Evolutionary conservation across 805 yeast species (phyloP).

Genomic region (Suhomyces faveliae): DNA sequence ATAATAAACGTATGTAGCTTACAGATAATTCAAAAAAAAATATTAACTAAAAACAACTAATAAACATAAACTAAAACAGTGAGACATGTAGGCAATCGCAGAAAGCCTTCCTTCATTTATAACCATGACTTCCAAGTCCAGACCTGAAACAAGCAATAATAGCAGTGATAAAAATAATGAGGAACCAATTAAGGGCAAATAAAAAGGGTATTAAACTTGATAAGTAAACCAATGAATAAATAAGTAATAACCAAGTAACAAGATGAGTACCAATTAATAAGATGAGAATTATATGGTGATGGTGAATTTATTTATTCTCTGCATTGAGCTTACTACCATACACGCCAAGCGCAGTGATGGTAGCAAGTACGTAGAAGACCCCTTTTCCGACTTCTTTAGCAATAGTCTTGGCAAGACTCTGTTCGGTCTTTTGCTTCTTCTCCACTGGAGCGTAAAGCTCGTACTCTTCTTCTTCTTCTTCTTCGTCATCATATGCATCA

Average conservation of each 20-base stretch:
- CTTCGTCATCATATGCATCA: constrained; percentile 8
- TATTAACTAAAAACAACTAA: not conserved
- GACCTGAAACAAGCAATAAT: not conserved
- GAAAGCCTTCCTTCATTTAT: not conserved
- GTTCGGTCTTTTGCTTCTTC: constrained; percentile 15
- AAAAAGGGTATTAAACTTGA: not conserved
- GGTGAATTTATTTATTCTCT: not conserved
- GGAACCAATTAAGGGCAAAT: not conserved
- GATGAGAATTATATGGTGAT: not conserved
- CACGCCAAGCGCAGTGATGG: constrained; percentile 34
- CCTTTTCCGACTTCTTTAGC: constrained; percentile 35
- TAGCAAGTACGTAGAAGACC: constrained; percentile 27
- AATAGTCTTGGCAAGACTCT: constrained; percentile 13
- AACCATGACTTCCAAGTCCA: not conserved
- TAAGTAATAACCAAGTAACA: not conserved
- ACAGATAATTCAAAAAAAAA: not conserved
- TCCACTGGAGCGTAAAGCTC: constrained; percentile 1
- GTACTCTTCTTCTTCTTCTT: constrained; percentile 3
- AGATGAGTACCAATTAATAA: not conserved
- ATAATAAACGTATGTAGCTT: not conserved
- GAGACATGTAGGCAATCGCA: not conserved
- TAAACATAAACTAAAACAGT: too few species aligned
- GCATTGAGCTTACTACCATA: constrained; percentile 29
- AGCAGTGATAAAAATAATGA: not conserved
- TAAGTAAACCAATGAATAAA: not conserved